Percentiles rank a stretch among this genome's conserved stretches.
These are phyloP conservation scores for Spergularia bocconei DNA, from an alignment of 148 eudicot species.

Conservation along the genomic window DNA sequence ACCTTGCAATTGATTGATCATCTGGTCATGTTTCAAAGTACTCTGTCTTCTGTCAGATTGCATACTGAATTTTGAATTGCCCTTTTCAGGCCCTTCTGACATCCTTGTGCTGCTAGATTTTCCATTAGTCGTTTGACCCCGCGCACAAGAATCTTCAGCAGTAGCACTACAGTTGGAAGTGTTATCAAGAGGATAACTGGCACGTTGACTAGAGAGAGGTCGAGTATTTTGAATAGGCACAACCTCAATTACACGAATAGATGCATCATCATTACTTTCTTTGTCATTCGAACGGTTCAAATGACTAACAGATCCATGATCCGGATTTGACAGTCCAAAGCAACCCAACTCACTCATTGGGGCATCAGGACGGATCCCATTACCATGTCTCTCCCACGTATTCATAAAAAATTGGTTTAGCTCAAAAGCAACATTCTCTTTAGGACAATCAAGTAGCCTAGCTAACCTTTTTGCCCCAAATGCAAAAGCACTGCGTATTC, in stretches of 20 bases:
- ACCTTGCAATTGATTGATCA: conserved; percentile 52
- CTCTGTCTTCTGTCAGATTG: conserved; percentile 35
- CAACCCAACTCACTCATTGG: conserved; percentile 33
- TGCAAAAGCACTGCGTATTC: conserved; percentile 96
- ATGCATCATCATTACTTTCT: conserved; percentile 26
- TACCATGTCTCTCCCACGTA: conserved; percentile 95
- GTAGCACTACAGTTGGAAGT: conserved; percentile 25
- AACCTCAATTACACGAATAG: conserved; percentile 31
- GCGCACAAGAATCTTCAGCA: conserved; percentile 27
- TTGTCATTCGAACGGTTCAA: conserved; percentile 27
- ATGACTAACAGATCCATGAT: conserved; percentile 26
- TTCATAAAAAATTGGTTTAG: conserved; percentile 79
- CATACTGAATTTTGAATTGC: conserved; percentile 28
- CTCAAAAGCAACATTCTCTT: conserved; percentile 60
- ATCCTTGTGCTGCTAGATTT: conserved; percentile 32
- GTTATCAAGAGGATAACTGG: conserved; percentile 36
- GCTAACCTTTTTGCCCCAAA: conserved; percentile 85
- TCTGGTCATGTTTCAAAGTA: conserved; percentile 34
- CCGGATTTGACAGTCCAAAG: conserved; percentile 31
- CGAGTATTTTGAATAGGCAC: conserved; percentile 26
- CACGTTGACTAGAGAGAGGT: conserved; percentile 29
- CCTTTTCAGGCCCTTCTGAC: conserved; percentile 33
- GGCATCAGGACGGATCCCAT: conserved; percentile 81
- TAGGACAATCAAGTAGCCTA: conserved; percentile 73
- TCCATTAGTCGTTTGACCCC: conserved; percentile 39